Conservation (phyloP, 345 rosid genomes). For the Isatis tinctoria region DNA sequence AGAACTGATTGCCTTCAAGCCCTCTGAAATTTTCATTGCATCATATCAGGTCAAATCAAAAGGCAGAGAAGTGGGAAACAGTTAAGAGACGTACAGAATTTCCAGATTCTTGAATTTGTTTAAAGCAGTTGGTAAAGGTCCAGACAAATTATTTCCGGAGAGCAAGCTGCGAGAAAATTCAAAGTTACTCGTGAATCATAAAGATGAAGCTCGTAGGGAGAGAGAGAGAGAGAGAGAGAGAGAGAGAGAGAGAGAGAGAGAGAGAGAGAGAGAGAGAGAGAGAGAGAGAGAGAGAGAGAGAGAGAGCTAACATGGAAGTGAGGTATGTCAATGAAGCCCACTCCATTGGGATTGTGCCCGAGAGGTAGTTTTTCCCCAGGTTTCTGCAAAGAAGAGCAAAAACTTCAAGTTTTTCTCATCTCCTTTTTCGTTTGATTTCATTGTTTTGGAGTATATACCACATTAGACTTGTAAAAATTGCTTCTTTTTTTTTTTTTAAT, state of each 20-base stretch:
- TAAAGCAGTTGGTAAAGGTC: conserved; percentile 40
- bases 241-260: not conserved
- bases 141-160: conserved; percentile 44
- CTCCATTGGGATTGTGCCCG: conserved; percentile 49
- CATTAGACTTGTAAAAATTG: too few species aligned
- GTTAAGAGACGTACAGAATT: conserved; percentile 32
- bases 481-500: too few species aligned
- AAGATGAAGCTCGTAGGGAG: not conserved
- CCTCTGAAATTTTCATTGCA: not conserved
- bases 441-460: too few species aligned
- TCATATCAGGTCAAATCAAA: not conserved
- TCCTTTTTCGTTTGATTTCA: not conserved
- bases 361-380: conserved; percentile 38
- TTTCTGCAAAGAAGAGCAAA: not conserved
- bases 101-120: conserved; percentile 42
- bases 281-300: not conserved
- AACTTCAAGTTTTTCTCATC: too few species aligned
- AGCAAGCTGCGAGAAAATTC: conserved; percentile 27
- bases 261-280: not conserved
- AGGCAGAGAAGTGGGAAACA: not conserved
- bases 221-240: too few species aligned
- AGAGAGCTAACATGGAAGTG: conserved; percentile 42
- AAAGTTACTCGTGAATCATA: not conserved
- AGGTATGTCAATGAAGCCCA: conserved; percentile 46
- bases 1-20: not conserved